phyloP scores from a whole-genome alignment of 305 asterid species.

The Fraxinus nigra region DNA sequence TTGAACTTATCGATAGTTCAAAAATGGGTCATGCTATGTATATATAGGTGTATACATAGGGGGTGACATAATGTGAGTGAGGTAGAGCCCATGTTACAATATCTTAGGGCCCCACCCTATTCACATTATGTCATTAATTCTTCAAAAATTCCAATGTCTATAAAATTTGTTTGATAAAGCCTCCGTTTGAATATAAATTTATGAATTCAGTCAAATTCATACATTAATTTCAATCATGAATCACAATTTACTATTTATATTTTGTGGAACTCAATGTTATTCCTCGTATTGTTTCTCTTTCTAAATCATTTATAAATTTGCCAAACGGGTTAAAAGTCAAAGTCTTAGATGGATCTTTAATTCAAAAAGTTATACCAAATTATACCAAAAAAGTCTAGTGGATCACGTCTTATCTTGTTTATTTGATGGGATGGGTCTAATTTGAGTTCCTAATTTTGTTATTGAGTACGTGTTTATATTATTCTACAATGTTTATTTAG shows the following conservation, averaged over 20 bases:
- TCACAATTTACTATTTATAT: too few relatives aligned
- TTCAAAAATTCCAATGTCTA: not conserved
- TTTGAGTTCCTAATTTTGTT: not conserved
- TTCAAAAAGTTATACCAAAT: not conserved
- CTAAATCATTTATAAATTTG: not conserved
- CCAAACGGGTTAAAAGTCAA: not conserved
- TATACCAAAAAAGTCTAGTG: not conserved
- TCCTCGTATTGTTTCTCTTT: too few relatives aligned
- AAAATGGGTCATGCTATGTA: too few relatives aligned
- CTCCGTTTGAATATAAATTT: not conserved
- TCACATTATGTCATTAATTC: too few relatives aligned
- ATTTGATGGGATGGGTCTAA: not conserved
- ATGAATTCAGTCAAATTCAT: too few relatives aligned
- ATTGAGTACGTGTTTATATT: not conserved
- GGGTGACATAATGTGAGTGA: too few relatives aligned
- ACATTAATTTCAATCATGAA: too few relatives aligned
- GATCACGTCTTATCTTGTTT: not conserved
- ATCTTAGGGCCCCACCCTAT: too few relatives aligned
- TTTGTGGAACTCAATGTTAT: not conserved
- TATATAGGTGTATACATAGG: too few relatives aligned
- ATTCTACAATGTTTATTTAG: too few relatives aligned
- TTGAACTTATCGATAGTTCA: not conserved
- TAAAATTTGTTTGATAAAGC: too few relatives aligned
- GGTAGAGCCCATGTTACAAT: too few relatives aligned
- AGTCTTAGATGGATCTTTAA: not conserved